These are phyloP conservation scores for Lipomyces sp. DNA, from an alignment of 805 yeast genomes.

Conservation along the genomic window DNA sequence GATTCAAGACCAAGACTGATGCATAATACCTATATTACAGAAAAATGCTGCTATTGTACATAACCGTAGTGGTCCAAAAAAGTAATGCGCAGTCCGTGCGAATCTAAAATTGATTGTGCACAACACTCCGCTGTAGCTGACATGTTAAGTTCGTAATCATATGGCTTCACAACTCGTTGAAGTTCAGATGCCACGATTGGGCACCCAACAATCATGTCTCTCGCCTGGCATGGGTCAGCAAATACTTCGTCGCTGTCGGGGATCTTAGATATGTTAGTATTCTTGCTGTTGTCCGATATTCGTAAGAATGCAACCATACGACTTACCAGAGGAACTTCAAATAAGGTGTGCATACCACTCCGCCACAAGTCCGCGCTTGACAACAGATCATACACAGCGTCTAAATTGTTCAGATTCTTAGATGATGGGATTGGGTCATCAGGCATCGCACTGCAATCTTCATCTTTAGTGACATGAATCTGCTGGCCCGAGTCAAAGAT, in stretches of 20 bases:
- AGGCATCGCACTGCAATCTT: neutral
- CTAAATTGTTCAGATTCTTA: conserved; percentile 9
- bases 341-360: conserved; percentile 15
- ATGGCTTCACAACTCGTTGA: conserved; percentile 7
- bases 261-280: neutral
- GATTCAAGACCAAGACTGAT: neutral
- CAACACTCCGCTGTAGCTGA: neutral
- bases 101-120: neutral
- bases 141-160: conserved; percentile 19
- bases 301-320: too few species aligned
- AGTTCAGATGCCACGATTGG: conserved; percentile 13
- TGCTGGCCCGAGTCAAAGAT: conserved; percentile 6
- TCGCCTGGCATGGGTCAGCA: neutral
- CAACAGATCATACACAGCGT: conserved; percentile 14
- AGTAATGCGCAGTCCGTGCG: neutral
- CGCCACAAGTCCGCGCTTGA: conserved; percentile 28
- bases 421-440: neutral
- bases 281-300: too few species aligned
- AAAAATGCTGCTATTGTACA: neutral
- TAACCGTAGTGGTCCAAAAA: neutral
- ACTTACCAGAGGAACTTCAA: conserved; percentile 31
- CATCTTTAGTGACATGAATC: neutral
- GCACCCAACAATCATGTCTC: conserved; percentile 19
- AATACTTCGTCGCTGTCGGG: conserved; percentile 22
- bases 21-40: neutral